Evolutionary conservation across 2,329 filamentous ascomycete genomes (phyloP), one percentile per base, ranked within the genome.

Genomic region (Chrysoporthe puriensis): DNA sequence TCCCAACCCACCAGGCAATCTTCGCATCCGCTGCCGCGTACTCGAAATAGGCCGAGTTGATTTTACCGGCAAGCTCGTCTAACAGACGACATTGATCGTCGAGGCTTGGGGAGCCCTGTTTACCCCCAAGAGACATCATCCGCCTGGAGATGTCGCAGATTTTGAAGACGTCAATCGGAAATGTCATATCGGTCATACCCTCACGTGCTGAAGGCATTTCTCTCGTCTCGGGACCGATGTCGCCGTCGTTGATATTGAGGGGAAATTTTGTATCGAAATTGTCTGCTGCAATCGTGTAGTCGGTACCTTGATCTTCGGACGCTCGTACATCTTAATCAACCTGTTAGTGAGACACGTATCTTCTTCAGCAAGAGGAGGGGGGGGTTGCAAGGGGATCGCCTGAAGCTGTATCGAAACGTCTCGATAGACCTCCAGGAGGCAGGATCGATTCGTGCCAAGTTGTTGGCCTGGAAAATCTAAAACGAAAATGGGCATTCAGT

Each of bases 121-220:
- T 73, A 65, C 6, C 74, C 74, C 0, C 75, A 75, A 0, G 74
- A 72, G 57, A 21, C 75, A 79, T 77, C 73, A 84, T 76, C 34
- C 76, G 76, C 46, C 78, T 78, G 3, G 78, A 78, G 1, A 80
- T 71, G 1, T 77, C 71, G 40, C 72, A 76, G 1, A 81, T 74
- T 18, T 78, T 64, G 52, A 76, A 61, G 76, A 77, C 85, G 66
- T 87, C 84, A 42, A 72, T 79, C 21, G 84, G 77, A 65, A 88
- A 83, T 0, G 85, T 84, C 82, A 88, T 87, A 40, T 86, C 83
- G 0, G 88, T 89, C 74, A 86, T 88, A 16, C 84, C 84, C 2
- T 76, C 72, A 2, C 83, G 79, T 14, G 85, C 80, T 0, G 79
- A 71, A 0, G 85, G 85, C 1, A 83, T 79, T 0, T 82, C 79